A percentile compares a stretch with the other conserved stretches of the same genome.
These are phyloP conservation scores for Coniosporium apollinis DNA, from an alignment of 495 filamentous ascomycete species.

Conservation along the genomic window DNA sequence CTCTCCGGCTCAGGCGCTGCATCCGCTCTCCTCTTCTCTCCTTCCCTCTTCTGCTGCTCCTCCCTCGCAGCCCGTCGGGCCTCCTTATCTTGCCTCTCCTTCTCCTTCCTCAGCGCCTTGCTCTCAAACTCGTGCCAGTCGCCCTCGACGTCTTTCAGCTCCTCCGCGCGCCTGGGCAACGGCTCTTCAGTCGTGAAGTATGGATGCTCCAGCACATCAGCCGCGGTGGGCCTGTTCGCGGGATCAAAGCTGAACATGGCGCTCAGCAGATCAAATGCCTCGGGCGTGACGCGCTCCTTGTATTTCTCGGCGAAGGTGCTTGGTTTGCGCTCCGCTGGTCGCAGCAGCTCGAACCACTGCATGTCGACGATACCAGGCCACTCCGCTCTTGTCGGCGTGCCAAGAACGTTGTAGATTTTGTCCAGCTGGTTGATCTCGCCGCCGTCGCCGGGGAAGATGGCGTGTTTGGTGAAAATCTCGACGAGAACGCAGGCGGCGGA, in stretches of 20 bases:
- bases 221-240: slow-evolving; percentile 62
- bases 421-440: slow-evolving; percentile 91
- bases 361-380: slow-evolving; percentile 84
- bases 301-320: slow-evolving; percentile 76
- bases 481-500: slow-evolving; percentile 92
- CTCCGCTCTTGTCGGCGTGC: slow-evolving; percentile 65
- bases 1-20: not conserved
- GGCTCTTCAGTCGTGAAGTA: slow-evolving; percentile 85
- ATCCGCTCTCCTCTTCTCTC: slow-evolving; percentile 5
- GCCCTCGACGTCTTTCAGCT: slow-evolving; percentile 72
- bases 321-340: slow-evolving; percentile 54
- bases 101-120: slow-evolving; percentile 83
- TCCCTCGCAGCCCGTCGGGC: slow-evolving; percentile 24
- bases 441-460: slow-evolving; percentile 90
- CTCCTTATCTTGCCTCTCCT: slow-evolving; percentile 64
- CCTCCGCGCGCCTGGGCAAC: slow-evolving; percentile 54
- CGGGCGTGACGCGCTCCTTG: slow-evolving; percentile 42
- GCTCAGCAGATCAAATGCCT: slow-evolving; percentile 65
- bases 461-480: slow-evolving; percentile 89
- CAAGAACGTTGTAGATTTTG: slow-evolving; percentile 84
- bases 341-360: slow-evolving; percentile 88
- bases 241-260: slow-evolving; percentile 83
- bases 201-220: slow-evolving; percentile 70
- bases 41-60: slow-evolving; percentile 15
- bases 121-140: slow-evolving; percentile 99